Evolutionary conservation across 768 basidiomycete species (phyloP), one percentile per base, ranked within the genome.

Genomic region (Tricholoma furcatifolium): DNA sequence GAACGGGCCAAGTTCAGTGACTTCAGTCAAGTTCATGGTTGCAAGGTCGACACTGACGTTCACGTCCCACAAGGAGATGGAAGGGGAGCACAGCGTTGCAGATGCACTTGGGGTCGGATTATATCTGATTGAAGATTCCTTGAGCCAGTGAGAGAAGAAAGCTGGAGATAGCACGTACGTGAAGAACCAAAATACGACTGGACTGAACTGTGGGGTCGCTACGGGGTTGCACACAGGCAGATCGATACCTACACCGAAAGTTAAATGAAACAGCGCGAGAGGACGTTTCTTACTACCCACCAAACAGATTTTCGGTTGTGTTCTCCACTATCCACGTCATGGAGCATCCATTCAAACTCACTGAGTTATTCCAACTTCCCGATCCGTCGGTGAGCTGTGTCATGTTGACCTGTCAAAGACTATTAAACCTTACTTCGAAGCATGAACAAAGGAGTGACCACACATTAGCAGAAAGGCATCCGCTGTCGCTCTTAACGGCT

Each of bases 131-230:
- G 46, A 17, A 20, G 8, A 12, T 11, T 32, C 32, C 24, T 36
- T 20, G 14, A 24, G 6, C 41, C n/a, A 23, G 24, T 43, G 15
- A 34, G 11, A 4, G 10, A 11, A 20, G 27, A 14, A n/a, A 2
- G 9, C 17, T n/a, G 15, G n/a, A 4, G 18, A 23, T 43, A 62
- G 32, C 20, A 65, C 65, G 62, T 71, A 76, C 41, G 69, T 70
- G 64, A 82, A 82, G 62, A 81, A 79, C 83, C 81, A 84, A 61
- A 83, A 81, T 18, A 80, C 68, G 15, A 80, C 70, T 0, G 82
- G 81, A 14, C 65, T 71, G 36, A 80, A 80, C 39, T 75, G 66
- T 10, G 65, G 58, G 3, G 69, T 66, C 8, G 62, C 53, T 17
- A 50, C 6, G 23, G 59, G 39, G 17, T 38, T 60, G 41, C 75